Evolutionary conservation across 371 early-diverging fungal species (phyloP).

Genomic region (Mucor lusitanicus): DNA sequence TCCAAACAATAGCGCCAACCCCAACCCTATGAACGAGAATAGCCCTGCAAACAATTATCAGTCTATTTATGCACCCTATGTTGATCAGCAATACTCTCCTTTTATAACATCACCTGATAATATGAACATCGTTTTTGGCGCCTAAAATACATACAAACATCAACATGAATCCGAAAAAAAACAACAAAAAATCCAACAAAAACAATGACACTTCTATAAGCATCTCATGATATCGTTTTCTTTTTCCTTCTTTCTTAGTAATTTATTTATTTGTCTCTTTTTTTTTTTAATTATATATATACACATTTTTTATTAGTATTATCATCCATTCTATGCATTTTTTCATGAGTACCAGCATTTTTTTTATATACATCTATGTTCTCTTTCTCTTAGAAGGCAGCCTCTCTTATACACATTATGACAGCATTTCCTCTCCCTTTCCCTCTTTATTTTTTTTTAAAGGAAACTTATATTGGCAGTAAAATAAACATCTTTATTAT

Average conservation of each 20-base stretch:
- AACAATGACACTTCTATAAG: conserved; percentile 4
- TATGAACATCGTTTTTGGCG: conserved; percentile 20
- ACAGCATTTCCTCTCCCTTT: neutral
- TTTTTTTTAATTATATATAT: neutral
- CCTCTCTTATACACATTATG: conserved; percentile 2
- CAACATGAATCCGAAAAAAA: neutral
- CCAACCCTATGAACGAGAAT: neutral
- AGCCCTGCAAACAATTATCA: neutral
- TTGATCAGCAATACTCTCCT: conserved; percentile 22
- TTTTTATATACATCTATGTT: conserved; percentile 1
- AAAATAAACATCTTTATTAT: neutral
- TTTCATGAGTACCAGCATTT: conserved; percentile 1
- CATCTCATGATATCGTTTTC: conserved; percentile 6
- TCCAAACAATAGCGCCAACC: neutral
- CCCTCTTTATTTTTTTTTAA: neutral
- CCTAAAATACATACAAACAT: conserved; percentile 6
- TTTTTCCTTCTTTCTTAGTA: conserved; percentile 1
- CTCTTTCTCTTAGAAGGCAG: neutral
- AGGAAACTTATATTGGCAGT: conserved; percentile 12
- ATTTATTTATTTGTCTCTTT: conserved; percentile 14
- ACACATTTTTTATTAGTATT: conserved; percentile 5
- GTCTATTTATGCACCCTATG: conserved; percentile 18
- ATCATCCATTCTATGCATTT: conserved; percentile 13
- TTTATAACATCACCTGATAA: conserved; percentile 12
- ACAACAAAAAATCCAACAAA: conserved; percentile 5